Base-by-base conservation (phyloP, 2,329 filamentous ascomycete genomes). In the Didymella lethalis region DNA sequence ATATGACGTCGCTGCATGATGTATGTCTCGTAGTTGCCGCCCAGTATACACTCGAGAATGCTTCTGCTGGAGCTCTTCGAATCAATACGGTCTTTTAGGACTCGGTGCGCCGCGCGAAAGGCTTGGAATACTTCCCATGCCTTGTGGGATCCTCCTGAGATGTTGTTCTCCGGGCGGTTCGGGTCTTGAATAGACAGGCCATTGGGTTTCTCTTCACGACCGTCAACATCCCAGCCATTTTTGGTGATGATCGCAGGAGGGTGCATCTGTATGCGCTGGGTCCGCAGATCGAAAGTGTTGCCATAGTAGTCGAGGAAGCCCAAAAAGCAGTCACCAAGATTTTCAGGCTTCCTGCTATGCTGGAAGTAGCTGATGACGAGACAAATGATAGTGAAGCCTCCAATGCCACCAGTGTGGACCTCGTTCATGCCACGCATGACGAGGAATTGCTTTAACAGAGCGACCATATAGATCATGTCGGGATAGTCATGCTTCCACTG, bases 341-440 rank as follows among this genome's bases (percentile, higher is more conserved):
- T 88, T 36, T 67, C 66, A 4, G 63, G 38, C 36, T 67, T 64
- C 11, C 87, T 82, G 1, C 85, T 81, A 10, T 92, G 91, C 81
- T 93, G 86, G 64, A 91, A 83, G 77, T 97, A 88, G 80, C 91
- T 95, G 58, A 95, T 91, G 6, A 97, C 91, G 62, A 99, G 83
- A 80, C 95, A 99, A 55, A 94, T 97, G 64, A 96, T 90, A 1
- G 93, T 92, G 74, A 97, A 98, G 2, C 95, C 95, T 53, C 95
- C 95, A 51, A 99, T 87, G 2, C 95, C 95, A 55, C 95, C 95
- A 61, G 88, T 91, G 40, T 91, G 90, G 4, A 96, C 93, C 76
- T 99, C 95, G 67, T 97, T 97, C 51, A 97, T 82, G 0, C 89
- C 91, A 61, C 93, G 88, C 87, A 99, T 96, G 36, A 90, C 83